Conservation (phyloP, 768 basidiomycete species). For the Xerocomellus chrysenteron region DNA sequence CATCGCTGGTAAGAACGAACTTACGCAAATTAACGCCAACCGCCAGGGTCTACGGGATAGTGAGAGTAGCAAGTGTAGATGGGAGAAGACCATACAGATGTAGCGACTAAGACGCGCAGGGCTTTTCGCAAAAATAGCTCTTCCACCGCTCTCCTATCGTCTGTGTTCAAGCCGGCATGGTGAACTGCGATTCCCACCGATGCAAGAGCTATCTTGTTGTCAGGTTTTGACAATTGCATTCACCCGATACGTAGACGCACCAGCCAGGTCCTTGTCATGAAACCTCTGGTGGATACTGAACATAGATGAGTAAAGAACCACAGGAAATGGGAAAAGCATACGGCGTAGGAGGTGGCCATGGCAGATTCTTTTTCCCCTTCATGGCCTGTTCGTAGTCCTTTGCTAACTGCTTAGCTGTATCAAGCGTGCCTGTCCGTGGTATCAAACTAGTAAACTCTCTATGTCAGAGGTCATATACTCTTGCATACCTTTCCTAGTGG, state of each 20-base stretch:
- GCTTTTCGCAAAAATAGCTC: conserved; percentile 63
- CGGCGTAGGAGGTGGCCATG: conserved; percentile 68
- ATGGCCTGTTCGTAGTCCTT: conserved; percentile 65
- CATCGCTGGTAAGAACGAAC: conserved; percentile 22
- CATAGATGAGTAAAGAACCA: background rate
- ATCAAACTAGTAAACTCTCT: background rate
- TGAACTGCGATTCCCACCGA: conserved; percentile 81
- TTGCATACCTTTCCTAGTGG: conserved; percentile 76
- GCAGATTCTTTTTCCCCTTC: conserved; percentile 48
- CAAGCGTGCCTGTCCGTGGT: conserved; percentile 47
- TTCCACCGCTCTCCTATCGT: conserved; percentile 76
- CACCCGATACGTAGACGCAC: conserved; percentile 16
- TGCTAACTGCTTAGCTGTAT: conserved; percentile 74
- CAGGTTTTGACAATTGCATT: background rate
- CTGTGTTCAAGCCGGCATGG: conserved; percentile 79
- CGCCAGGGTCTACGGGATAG: conserved; percentile 72
- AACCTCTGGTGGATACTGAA: conserved; percentile 57
- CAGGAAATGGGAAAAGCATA: conserved; percentile 19
- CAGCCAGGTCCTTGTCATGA: conserved; percentile 63
- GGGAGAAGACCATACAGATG: conserved; percentile 58
- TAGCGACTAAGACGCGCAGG: conserved; percentile 72
- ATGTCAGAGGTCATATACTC: background rate
- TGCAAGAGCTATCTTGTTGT: conserved; percentile 52
- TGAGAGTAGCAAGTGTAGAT: conserved; percentile 3
- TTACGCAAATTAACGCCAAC: conserved; percentile 94